Percentiles rank a stretch among this genome's conserved stretches.
These are phyloP conservation scores for Lagerstroemia speciosa DNA, from an alignment of 345 rosid genomes.

Conservation along the genomic window DNA sequence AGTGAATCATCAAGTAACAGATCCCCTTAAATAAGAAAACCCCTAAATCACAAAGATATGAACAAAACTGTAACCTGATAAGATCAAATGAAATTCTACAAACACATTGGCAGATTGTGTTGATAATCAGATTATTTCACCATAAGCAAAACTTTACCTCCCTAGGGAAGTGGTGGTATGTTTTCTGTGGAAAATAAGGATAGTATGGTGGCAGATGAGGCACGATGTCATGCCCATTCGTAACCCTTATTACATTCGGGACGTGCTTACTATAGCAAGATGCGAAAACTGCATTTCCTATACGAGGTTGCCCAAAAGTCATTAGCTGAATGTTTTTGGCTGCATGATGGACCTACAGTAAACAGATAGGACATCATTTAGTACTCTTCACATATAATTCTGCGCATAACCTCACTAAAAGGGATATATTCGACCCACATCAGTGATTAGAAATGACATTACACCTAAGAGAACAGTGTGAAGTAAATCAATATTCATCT, in stretches of 20 bases:
- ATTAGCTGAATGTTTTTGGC: slow-evolving; percentile 55
- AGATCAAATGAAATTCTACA: slow-evolving; percentile 1
- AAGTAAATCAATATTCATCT: neutral
- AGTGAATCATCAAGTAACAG: neutral
- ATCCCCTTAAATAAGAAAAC: neutral
- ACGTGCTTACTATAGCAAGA: slow-evolving; percentile 56
- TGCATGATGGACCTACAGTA: slow-evolving; percentile 55
- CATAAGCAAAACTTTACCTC: slow-evolving; percentile 45
- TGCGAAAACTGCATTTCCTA: slow-evolving; percentile 86
- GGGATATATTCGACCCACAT: neutral
- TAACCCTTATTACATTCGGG: slow-evolving; percentile 67
- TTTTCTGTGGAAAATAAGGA: slow-evolving; percentile 61
- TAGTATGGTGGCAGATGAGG: slow-evolving; percentile 94
- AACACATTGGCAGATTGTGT: neutral
- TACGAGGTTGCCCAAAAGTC: slow-evolving; percentile 96
- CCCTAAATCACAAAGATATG: neutral
- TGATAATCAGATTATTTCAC: neutral
- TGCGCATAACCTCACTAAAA: neutral
- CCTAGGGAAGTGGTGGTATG: slow-evolving; percentile 92
- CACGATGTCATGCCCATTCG: slow-evolving; percentile 74
- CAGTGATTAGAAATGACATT: neutral
- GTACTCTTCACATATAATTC: neutral
- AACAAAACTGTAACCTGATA: neutral
- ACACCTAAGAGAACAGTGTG: neutral
- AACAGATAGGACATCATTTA: neutral